Base-by-base conservation (phyloP, 345 rosid genomes). In the Arabis alpina region DNA sequence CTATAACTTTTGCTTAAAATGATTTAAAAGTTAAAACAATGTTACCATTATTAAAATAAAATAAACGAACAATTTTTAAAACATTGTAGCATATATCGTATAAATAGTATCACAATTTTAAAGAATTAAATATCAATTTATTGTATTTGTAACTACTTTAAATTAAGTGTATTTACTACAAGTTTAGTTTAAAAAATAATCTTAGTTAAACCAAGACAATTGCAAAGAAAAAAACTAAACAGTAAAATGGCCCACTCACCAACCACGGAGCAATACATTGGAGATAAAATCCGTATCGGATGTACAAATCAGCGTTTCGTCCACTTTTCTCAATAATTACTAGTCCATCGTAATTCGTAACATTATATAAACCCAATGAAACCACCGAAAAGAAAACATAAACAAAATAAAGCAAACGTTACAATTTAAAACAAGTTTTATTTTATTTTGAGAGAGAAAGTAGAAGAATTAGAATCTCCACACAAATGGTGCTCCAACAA, bases 401-500 rank as follows among this genome's bases (percentile, higher is more conserved):
- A 16, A 71, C 24, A 10, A 3, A 23, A 50, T 19, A 16, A 47
- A 28, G 9, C 48, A 49, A 30, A 30, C 60, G 71, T 73, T 50
- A 58, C 32, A 66, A 30, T 65, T 57, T 24, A 42, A 23, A 74
- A 51, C 8, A 37, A 55, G 40, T 28, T 30, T 27, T 61, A 13
- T 25, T 56, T 10, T 3, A 7, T 36, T 8, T 10, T 1, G 30
- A 10, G 30, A 10, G 30, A 10, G 44, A 19, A 19, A 62, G 27
- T 3, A n/a, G 40, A 61, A 64, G 40, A 66, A 74, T 65, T 68
- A 75, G 74, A 61, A 14, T 44, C 10, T 27, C 6, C 74, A 75
- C 74, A 62, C 74, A 68, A 75, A 75, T 75, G 79, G 74, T 61
- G 74, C 79, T 75, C 65, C 74, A 75, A 68, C 69, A 36, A 45